Percentiles rank a stretch among this genome's conserved stretches.
phyloP scores from a whole-genome alignment of 768 basidiomycete genomes.

The Termitomyces sp. region DNA sequence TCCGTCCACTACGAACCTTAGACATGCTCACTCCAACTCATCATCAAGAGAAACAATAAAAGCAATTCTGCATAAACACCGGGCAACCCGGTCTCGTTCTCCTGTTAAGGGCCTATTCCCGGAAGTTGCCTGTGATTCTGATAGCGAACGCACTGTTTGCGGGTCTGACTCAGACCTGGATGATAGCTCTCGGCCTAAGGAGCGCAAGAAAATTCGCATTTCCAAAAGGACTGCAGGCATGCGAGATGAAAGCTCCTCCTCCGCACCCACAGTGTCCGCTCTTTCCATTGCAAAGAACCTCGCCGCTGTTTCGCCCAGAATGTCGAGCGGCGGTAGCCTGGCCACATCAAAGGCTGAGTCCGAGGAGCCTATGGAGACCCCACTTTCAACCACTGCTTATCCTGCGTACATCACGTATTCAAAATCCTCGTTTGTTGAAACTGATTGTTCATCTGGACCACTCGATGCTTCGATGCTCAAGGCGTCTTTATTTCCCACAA shows the following conservation, averaged over 20 bases:
- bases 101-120: constrained; percentile 24
- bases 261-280: not conserved
- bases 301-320: not conserved
- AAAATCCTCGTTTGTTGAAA: not conserved
- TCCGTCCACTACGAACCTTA: not conserved
- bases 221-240: not conserved
- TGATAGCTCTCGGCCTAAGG: not conserved
- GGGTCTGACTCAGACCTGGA: constrained; percentile 6
- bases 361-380: not conserved
- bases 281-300: not conserved
- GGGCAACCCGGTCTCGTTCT: constrained; percentile 21
- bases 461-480: not conserved
- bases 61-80: constrained; percentile 15
- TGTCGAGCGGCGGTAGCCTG: not conserved
- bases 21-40: constrained; percentile 1
- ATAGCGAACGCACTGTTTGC: constrained; percentile 8
- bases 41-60: constrained; percentile 5
- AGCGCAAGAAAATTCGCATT: constrained; percentile 1
- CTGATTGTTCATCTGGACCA: too few relatives aligned
- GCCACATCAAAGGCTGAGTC: not conserved
- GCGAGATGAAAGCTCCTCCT: not conserved
- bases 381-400: not conserved
- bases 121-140: constrained; percentile 7
- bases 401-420: constrained; percentile 12
- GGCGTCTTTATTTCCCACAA: not conserved